Base-by-base conservation (phyloP, 345 rosid genomes). In the Durio zibethinus region DNA sequence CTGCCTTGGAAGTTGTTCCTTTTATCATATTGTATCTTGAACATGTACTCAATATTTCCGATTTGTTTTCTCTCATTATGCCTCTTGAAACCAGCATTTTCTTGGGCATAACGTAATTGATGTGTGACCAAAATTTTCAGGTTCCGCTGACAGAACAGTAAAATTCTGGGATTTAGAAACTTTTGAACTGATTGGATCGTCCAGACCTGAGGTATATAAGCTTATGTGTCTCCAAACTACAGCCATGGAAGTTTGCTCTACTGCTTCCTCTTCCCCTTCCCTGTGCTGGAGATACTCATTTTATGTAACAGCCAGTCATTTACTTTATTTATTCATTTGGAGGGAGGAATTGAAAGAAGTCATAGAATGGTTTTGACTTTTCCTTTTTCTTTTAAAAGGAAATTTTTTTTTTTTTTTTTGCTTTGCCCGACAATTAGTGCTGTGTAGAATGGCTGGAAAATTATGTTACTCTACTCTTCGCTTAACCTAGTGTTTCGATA, bases 161-260 rank as follows among this genome's bases (percentile, higher is more conserved):
- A 97, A 94, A 84, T 97, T 89, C 83, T 97, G 99, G 99, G 99
- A 97, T 84, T 88, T 94, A 90, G 98, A 97, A 86, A 97, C 97
- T 23, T 97, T 94, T 82, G 98, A 97, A 79, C 85, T 94, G 84
- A 94, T 97, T 79, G 99, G 98, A 81, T 91, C 98, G 77, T 35
- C 95, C 53, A 85, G 93, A 83, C 94, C 98, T 16, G 97, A 97
- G 99, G 99, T 97, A 90, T 77, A 72, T n/a, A 36, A 76, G 27
- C 57, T 73, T 79, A 75, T 75, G 56, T 50, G 29, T 69, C 72
- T 38, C 60, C 33, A 20, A 54, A 21, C 47, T 53, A 73, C 23
- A 53, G 35, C 11, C 10, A 12, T 25, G 33, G 61, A 50, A 71
- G 60, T 21, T 71, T 29, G 25, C 23, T 71, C 2, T 0, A 3